These are phyloP conservation scores for Porogramme epimiltina DNA, from an alignment of 1,284 basidiomycete genomes.

Conservation along the genomic window DNA sequence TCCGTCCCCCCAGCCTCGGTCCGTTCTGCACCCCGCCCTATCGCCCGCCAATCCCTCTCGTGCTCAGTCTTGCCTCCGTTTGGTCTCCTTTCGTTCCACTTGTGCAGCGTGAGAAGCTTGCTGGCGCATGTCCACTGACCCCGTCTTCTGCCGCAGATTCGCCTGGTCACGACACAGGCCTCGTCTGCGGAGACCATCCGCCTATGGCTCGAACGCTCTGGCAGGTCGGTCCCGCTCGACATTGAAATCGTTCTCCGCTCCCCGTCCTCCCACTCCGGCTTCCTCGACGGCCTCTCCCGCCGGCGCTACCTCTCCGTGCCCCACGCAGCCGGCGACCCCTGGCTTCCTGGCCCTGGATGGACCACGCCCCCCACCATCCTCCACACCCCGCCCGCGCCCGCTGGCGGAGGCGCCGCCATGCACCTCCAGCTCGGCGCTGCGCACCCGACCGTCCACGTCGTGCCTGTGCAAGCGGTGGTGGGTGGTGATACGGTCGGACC, in stretches of 20 bases:
- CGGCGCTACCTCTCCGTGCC: conserved; percentile 29
- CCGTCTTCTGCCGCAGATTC: conserved; percentile 48
- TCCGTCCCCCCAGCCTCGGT: neutral
- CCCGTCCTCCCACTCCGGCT: conserved; percentile 15
- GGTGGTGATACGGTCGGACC: conserved; percentile 12
- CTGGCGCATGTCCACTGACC: conserved; percentile 11
- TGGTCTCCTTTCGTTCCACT: conserved; percentile 5
- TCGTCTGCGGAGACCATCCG: conserved; percentile 76
- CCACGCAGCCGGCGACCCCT: conserved; percentile 23
- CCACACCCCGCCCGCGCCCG: conserved; percentile 11
- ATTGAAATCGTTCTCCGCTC: conserved; percentile 75
- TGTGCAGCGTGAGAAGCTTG: conserved; percentile 6
- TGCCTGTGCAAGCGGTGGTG: conserved; percentile 19
- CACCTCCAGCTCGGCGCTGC: conserved; percentile 23
- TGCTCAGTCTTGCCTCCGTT: neutral
- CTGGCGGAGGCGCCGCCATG: conserved; percentile 12
- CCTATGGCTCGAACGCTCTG: conserved; percentile 78
- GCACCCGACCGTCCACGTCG: conserved; percentile 20
- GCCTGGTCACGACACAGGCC: conserved; percentile 66
- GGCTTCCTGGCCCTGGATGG: conserved; percentile 22
- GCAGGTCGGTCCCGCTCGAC: conserved; percentile 65
- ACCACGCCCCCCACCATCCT: conserved; percentile 17
- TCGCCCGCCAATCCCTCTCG: neutral
- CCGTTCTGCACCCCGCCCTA: no score
- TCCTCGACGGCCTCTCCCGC: conserved; percentile 21